Evolutionary conservation across 2,329 filamentous ascomycete species (phyloP), one percentile per base, ranked within the genome.

Genomic region (Pseudogymnoascus sp.): DNA sequence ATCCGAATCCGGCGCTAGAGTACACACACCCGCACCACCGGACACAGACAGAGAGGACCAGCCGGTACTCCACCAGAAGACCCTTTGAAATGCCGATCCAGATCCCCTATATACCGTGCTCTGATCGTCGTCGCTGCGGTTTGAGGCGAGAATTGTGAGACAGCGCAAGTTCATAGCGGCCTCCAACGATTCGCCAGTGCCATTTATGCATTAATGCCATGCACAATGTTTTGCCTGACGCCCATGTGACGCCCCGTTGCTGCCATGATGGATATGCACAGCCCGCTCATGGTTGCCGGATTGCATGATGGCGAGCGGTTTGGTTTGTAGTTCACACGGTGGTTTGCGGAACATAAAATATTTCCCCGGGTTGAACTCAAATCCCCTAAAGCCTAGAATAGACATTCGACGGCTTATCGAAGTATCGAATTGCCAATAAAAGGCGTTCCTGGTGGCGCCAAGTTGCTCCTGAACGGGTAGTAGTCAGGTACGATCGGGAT

Each of bases 1-100:
- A 28, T 28, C 47, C 47, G n/a, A 57, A 57, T 57, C 47, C 47
- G 47, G 47, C 47, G 47, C 47, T 57, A 57, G n/a, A 53, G 15
- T 33, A 57, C 47, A 57, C 26, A 10, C 47, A 31, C 47, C 26
- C 26, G n/a, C 47, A 31, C 47, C 26, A 57, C 47, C 10, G 47
- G 33, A 57, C 47, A 57, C 47, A 19, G 26, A 33, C 23, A 17
- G 21, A 28, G 44, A 26, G 23, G 3, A n/a, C 15, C 5, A 57
- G 26, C 47, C 26, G 47, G 15, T 13, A 57, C 47, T 57, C 47
- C 47, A 57, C 47, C 26, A 57, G 47, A 57, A 33, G 47, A 57
- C 47, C 47, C 47, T 57, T 57, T 33, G 47, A 57, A 50, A 33
- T 57, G 47, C 47, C 26, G 47, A 57, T 57, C 26, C 9, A 57